Evolutionary conservation across 2,329 filamentous ascomycete genomes (phyloP).

Genomic region (Blumeria hordei): DNA sequence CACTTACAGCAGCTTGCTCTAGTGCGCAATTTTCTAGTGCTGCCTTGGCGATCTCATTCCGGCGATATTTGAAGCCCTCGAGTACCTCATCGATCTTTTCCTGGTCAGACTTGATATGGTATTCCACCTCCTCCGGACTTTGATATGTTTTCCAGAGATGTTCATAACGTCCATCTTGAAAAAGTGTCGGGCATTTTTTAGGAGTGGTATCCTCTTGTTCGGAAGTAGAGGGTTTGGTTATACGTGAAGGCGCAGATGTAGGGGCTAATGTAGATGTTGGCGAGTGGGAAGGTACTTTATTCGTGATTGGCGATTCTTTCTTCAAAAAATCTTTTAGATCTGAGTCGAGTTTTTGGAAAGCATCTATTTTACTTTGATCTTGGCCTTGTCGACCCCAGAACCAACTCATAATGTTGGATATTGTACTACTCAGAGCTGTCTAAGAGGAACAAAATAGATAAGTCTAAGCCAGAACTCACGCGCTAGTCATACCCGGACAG

Average conservation of each 20-base stretch:
- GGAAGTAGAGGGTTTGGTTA: neutral
- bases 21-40: slow-evolving; percentile 84
- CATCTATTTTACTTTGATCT: slow-evolving; percentile 18
- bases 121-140: slow-evolving; percentile 44
- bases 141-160: slow-evolving; percentile 85
- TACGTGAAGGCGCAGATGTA: no score
- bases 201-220: slow-evolving; percentile 4
- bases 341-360: slow-evolving; percentile 36
- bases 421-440: no score
- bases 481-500: no score
- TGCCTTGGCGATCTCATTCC: slow-evolving; percentile 49
- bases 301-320: slow-evolving; percentile 35
- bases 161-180: slow-evolving; percentile 49
- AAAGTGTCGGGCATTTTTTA: slow-evolving; percentile 21
- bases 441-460: no score
- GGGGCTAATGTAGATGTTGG: slow-evolving; percentile 3
- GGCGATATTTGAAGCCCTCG: slow-evolving; percentile 63
- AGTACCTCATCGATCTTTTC: slow-evolving; percentile 63
- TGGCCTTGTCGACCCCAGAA: slow-evolving; percentile 13
- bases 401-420: slow-evolving; percentile 13
- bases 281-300: slow-evolving; percentile 8
- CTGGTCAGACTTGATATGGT: slow-evolving; percentile 45
- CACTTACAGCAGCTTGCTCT: slow-evolving; percentile 60
- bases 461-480: no score
- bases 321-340: slow-evolving; percentile 39